Evolutionary conservation across 192 early-diverging fungal species (phyloP).

Genomic region (Fimicolochytrium jonesii): DNA sequence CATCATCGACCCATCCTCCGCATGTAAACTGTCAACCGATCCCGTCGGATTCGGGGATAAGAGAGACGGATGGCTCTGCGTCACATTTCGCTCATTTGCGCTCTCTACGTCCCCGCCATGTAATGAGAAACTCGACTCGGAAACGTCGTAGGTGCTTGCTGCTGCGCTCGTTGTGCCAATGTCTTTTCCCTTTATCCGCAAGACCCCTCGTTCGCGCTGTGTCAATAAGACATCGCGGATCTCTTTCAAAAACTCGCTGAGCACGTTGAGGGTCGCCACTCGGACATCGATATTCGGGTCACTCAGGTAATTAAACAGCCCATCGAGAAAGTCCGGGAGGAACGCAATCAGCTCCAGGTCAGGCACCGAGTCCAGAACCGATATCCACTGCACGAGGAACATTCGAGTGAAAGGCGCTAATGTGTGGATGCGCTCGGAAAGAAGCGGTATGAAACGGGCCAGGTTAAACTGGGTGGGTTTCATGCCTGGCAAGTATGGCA

Average conservation of each 20-base stretch:
- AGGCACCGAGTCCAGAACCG: slow-evolving; percentile 85
- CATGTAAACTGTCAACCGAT: too few relatives aligned
- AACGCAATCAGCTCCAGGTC: slow-evolving; percentile 89
- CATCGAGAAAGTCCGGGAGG: slow-evolving; percentile 92
- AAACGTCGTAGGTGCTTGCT: too few relatives aligned
- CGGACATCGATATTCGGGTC: slow-evolving; percentile 90
- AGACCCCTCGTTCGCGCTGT: slow-evolving; percentile 48
- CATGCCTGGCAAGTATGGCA: slow-evolving; percentile 28
- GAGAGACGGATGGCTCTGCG: too few relatives aligned
- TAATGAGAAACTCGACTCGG: too few relatives aligned
- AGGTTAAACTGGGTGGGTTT: slow-evolving; percentile 71
- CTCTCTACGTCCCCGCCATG: too few relatives aligned
- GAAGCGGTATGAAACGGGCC: slow-evolving; percentile 87
- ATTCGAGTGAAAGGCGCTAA: slow-evolving; percentile 85
- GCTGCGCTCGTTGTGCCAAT: too few relatives aligned
- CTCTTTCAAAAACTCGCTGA: slow-evolving; percentile 89
- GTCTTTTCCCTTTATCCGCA: slow-evolving; percentile 32
- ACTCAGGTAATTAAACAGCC: slow-evolving; percentile 81
- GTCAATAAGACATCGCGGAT: slow-evolving; percentile 68
- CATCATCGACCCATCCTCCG: too few relatives aligned
- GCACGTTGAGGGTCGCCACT: slow-evolving; percentile 69
- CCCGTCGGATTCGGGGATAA: too few relatives aligned
- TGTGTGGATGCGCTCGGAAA: slow-evolving; percentile 87
- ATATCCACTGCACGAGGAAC: slow-evolving; percentile 93
- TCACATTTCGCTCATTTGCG: too few relatives aligned